Evolutionary conservation across 2,329 filamentous ascomycete genomes (phyloP).

Genomic region (Cylindrodendrum hubeiense): DNA sequence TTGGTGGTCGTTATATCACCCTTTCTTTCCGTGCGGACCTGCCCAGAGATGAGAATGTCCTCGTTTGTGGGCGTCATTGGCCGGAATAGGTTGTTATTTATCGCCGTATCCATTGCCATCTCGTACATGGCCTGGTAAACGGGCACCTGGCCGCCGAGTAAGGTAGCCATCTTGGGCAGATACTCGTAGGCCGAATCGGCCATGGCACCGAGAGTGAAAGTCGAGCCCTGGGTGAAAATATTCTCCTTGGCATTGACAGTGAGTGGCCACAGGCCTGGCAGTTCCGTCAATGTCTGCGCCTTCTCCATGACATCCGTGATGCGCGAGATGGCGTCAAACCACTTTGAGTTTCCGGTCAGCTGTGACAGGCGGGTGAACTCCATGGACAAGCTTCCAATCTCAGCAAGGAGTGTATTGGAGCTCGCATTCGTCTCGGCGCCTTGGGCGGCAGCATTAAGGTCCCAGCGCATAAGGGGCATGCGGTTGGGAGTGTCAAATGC

Average conservation of each 20-base stretch:
- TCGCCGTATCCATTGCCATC: conserved; percentile 65
- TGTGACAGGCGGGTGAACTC: conserved; percentile 82
- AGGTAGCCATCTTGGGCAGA: conserved; percentile 85
- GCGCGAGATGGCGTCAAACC: conserved; percentile 77
- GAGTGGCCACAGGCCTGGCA: conserved; percentile 80
- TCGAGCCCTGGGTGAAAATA: conserved; percentile 37
- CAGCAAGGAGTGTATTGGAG: conserved; percentile 57
- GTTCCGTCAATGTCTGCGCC: conserved; percentile 72
- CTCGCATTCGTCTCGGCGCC: conserved; percentile 45
- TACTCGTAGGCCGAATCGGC: conserved; percentile 80
- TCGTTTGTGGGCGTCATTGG: conserved; percentile 68
- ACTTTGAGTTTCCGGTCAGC: conserved; percentile 78
- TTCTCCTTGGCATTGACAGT: conserved; percentile 39
- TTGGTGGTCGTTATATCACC: conserved; percentile 32
- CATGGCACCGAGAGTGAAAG: conserved; percentile 64
- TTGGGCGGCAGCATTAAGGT: conserved; percentile 55
- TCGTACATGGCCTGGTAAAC: conserved; percentile 70
- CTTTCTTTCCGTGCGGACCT: conserved; percentile 39
- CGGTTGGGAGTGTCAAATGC: conserved; percentile 77
- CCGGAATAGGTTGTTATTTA: conserved; percentile 70
- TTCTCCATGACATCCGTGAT: conserved; percentile 76
- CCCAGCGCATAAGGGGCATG: conserved; percentile 69
- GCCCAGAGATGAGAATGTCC: conserved; percentile 67
- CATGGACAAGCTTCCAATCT: conserved; percentile 74
- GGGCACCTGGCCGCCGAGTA: conserved; percentile 68